These are phyloP conservation scores for Hypoxylon subgilvum DNA, from an alignment of 495 filamentous ascomycete genomes.

Conservation along the genomic window DNA sequence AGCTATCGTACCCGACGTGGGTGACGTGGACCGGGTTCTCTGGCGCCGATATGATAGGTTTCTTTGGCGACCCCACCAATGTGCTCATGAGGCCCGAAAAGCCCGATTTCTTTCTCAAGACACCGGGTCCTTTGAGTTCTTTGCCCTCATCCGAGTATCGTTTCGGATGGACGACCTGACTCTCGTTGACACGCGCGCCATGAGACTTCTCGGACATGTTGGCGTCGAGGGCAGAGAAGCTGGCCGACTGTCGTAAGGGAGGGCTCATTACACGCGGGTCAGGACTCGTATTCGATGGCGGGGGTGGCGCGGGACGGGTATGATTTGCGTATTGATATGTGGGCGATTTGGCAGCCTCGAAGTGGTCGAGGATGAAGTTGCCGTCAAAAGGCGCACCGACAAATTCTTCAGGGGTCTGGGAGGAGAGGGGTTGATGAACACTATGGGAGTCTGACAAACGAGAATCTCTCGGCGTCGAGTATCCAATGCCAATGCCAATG, in stretches of 20 bases:
- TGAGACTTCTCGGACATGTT: constrained; percentile 57
- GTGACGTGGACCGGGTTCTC: constrained; percentile 98
- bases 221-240: constrained; percentile 68
- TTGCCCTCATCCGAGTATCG: constrained; percentile 85
- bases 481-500: constrained; percentile 30
- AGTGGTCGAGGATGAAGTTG: constrained; percentile 70
- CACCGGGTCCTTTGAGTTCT: constrained; percentile 59
- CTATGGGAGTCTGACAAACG: constrained; percentile 43
- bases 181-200: constrained; percentile 60
- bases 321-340: constrained; percentile 45
- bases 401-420: constrained; percentile 72
- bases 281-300: constrained; percentile 63
- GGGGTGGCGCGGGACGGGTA: constrained; percentile 57
- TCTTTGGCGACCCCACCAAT: constrained; percentile 86
- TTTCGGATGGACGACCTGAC: constrained; percentile 67
- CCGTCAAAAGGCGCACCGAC: constrained; percentile 72
- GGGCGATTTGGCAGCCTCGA: constrained; percentile 63
- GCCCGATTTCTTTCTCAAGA: constrained; percentile 85
- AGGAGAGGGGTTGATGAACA: constrained; percentile 60
- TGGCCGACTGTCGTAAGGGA: constrained; percentile 78
- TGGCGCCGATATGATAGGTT: constrained; percentile 90
- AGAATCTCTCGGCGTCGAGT: constrained; percentile 52
- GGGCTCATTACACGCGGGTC: constrained; percentile 62
- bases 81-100: constrained; percentile 95
- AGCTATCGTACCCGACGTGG: constrained; percentile 95